phyloP scores from a whole-genome alignment of 2,329 filamentous ascomycete genomes.

The Clonostachys solani region DNA sequence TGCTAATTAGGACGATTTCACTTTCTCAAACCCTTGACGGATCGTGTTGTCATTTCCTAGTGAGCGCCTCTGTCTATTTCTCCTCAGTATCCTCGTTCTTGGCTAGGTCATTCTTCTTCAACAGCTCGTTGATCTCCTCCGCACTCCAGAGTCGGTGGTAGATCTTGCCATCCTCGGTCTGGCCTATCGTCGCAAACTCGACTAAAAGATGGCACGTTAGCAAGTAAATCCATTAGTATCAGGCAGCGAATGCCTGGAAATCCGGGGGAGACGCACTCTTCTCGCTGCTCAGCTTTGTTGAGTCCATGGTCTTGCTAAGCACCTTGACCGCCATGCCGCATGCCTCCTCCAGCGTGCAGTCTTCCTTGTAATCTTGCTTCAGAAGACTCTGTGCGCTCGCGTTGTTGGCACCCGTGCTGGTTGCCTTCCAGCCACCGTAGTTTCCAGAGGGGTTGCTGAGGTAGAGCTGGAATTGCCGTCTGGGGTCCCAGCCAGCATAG shows the following conservation, averaged over 20 bases:
- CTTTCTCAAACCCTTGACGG: background rate
- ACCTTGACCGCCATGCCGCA: slow-evolving; percentile 98
- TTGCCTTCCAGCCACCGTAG: slow-evolving; percentile 99
- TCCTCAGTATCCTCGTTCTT: slow-evolving; percentile 76
- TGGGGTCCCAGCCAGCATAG: slow-evolving; percentile 96
- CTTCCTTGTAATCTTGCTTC: slow-evolving; percentile 99
- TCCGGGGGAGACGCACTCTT: slow-evolving; percentile 66
- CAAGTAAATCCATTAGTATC: background rate
- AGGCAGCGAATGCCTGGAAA: background rate
- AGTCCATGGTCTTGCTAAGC: slow-evolving; percentile 99
- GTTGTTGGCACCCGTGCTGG: slow-evolving; percentile 96
- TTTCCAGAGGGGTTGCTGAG: slow-evolving; percentile 98
- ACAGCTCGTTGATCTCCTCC: slow-evolving; percentile 88
- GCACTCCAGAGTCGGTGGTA: slow-evolving; percentile 98
- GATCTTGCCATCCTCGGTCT: slow-evolving; percentile 91
- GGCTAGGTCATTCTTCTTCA: slow-evolving; percentile 93
- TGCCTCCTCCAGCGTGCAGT: slow-evolving; percentile 92
- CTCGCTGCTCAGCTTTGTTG: slow-evolving; percentile 96
- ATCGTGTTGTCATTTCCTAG: slow-evolving; percentile 3
- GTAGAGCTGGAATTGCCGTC: slow-evolving; percentile 97
- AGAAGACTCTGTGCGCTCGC: slow-evolving; percentile 93
- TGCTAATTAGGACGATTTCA: too few relatives aligned
- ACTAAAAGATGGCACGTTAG: slow-evolving; percentile 46
- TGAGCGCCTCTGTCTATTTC: slow-evolving; percentile 33
- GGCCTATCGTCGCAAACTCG: slow-evolving; percentile 96